Percentiles rank a stretch among this genome's conserved stretches.
Conservation (phyloP, 345 rosid species). For the Barbarea vulgaris region DNA sequence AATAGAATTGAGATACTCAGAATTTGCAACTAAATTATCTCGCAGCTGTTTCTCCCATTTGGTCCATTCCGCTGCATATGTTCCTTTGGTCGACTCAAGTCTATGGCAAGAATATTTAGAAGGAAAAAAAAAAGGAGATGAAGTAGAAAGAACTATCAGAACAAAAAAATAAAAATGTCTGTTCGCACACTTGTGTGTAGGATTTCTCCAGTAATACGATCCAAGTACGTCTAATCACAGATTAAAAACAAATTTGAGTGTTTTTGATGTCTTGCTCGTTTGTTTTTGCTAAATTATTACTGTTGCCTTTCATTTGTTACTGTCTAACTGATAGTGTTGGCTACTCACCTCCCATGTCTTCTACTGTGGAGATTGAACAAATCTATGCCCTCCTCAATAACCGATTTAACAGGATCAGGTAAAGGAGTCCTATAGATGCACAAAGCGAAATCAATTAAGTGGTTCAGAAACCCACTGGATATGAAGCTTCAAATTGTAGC, state of each 20-base stretch:
- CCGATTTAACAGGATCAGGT: slow-evolving; percentile 65
- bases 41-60: slow-evolving; percentile 87
- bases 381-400: slow-evolving; percentile 83
- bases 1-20: slow-evolving; percentile 67
- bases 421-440: slow-evolving; percentile 64
- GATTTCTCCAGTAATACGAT: neutral
- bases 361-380: slow-evolving; percentile 70
- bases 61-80: slow-evolving; percentile 73
- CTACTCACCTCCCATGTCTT: slow-evolving; percentile 77
- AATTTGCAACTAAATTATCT: slow-evolving; percentile 47
- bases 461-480: neutral
- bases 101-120: slow-evolving; percentile 42
- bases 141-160: neutral
- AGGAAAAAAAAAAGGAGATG: slow-evolving; percentile 1
- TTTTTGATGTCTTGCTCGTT: neutral
- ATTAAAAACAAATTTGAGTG: neutral
- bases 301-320: neutral
- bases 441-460: slow-evolving; percentile 13
- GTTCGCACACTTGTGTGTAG: slow-evolving; percentile 9
- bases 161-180: neutral
- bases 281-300: slow-evolving; percentile 6
- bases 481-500: slow-evolving; percentile 4
- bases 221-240: neutral
- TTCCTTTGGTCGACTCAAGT: slow-evolving; percentile 75
- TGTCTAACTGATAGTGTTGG: slow-evolving; percentile 7